Conservation (phyloP, 164 flowering plant genomes). For the grape (Vitis vinifera) region DNA sequence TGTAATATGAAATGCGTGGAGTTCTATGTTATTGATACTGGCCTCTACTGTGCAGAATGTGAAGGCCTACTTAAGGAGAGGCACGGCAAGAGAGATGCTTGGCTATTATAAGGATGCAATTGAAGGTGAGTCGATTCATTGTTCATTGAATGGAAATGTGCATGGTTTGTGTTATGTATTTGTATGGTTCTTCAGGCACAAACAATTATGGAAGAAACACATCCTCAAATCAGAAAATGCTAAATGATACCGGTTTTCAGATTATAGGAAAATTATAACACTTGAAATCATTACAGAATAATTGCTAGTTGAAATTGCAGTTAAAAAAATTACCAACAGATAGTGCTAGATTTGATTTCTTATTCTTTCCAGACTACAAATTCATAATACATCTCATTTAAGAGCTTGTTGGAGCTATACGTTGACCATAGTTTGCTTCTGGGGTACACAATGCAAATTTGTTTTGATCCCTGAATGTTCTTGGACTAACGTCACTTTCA, state of each 20-base stretch:
- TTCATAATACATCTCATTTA: too few species aligned
- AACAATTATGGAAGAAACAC: not conserved
- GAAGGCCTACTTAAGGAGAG: slow-evolving; percentile 91
- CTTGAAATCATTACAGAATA: not conserved
- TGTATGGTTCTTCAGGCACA: not conserved
- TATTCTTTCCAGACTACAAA: not conserved
- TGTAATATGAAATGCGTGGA: not conserved
- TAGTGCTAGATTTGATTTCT: not conserved
- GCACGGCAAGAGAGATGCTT: slow-evolving; percentile 95
- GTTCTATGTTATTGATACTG: too few species aligned
- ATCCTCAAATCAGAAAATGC: too few species aligned
- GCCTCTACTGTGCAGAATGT: slow-evolving; percentile 56
- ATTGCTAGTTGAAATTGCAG: not conserved
- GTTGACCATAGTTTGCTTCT: not conserved
- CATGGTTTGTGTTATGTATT: not conserved
- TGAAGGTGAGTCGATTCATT: slow-evolving; percentile 56
- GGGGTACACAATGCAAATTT: not conserved
- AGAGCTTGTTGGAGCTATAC: too few species aligned
- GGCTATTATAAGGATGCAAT: slow-evolving; percentile 89
- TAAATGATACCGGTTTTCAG: not conserved
- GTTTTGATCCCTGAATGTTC: not conserved
- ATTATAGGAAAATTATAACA: not conserved
- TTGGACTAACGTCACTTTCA: slow-evolving; percentile 1
- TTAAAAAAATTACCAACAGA: too few species aligned
- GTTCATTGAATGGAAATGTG: not conserved